Evolutionary conservation across 2,329 filamentous ascomycete genomes (phyloP).

Genomic region (Hirsutella thompsonii): DNA sequence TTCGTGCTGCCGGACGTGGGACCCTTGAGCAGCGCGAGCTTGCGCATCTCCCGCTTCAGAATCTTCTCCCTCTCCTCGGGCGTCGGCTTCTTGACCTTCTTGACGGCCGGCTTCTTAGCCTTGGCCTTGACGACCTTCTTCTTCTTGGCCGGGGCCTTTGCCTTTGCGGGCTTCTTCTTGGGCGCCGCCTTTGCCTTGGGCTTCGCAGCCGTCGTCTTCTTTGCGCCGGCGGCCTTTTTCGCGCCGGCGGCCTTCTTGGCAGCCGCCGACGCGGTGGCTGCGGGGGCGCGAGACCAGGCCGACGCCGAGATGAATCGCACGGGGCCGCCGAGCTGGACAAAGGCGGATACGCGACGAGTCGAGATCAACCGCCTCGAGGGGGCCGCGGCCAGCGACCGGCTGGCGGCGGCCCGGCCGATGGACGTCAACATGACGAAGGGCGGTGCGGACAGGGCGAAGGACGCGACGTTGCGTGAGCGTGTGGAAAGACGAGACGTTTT

Average conservation of each 20-base stretch:
- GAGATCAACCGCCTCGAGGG: slow-evolving; percentile 11
- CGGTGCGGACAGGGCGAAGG: background rate
- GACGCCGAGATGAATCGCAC: slow-evolving; percentile 20
- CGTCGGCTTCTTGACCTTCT: slow-evolving; percentile 12
- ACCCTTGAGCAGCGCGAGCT: slow-evolving; percentile 26
- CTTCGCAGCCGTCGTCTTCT: slow-evolving; percentile 4
- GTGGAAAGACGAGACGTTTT: background rate
- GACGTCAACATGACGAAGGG: slow-evolving; percentile 25
- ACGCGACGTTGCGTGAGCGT: background rate
- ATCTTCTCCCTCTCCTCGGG: slow-evolving; percentile 24
- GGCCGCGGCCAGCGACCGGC: slow-evolving; percentile 16
- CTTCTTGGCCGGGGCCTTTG: slow-evolving; percentile 7
- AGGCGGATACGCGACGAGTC: slow-evolving; percentile 7
- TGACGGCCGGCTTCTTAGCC: slow-evolving; percentile 2
- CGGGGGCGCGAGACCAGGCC: slow-evolving; percentile 12
- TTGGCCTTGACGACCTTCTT: slow-evolving; percentile 11
- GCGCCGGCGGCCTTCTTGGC: slow-evolving; percentile 7
- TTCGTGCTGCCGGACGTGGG: slow-evolving; percentile 18
- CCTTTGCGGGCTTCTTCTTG: slow-evolving; percentile 13
- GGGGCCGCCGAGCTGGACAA: slow-evolving; percentile 4
- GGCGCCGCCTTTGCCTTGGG: slow-evolving; percentile 8
- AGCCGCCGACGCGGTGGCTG: slow-evolving; percentile 10
- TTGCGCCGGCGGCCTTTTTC: slow-evolving; percentile 11
- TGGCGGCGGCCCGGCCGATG: slow-evolving; percentile 24
- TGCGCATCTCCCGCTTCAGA: slow-evolving; percentile 23